Evolutionary conservation across 805 yeast species (phyloP).

Genomic region (Zygosaccharomyces pseudorouxii): DNA sequence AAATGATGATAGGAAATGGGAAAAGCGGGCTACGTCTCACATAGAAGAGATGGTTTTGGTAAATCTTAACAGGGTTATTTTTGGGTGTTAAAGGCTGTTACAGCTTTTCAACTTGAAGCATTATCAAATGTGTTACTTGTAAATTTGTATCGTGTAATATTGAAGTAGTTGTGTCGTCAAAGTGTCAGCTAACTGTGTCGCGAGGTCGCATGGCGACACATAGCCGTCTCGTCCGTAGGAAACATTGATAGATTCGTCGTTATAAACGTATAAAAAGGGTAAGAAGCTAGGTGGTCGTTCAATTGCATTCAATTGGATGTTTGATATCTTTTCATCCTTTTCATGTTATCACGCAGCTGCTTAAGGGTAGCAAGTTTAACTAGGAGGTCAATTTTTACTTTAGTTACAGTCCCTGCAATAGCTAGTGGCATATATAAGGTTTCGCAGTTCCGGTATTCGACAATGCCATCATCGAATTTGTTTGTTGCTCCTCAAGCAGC

Average conservation of each 20-base stretch:
- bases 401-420: slow-evolving; percentile 10
- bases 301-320: background rate
- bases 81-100: too few species aligned
- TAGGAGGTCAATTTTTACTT: slow-evolving; percentile 4
- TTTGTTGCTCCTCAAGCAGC: slow-evolving; percentile 31
- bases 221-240: too few species aligned
- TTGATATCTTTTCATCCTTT: background rate
- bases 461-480: background rate
- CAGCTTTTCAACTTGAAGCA: too few species aligned
- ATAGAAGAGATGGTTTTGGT: too few species aligned
- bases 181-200: background rate
- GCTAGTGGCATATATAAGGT: background rate
- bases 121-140: background rate
- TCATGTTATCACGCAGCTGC: background rate
- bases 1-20: too few species aligned
- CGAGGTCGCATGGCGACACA: background rate
- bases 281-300: too few species aligned
- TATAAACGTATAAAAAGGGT: background rate
- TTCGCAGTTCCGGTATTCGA: background rate
- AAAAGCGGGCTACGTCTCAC: too few species aligned
- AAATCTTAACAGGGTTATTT: too few species aligned
- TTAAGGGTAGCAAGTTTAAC: background rate
- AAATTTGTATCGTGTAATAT: background rate
- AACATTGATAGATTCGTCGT: too few species aligned
- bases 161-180: background rate